Evolutionary conservation across 352 stramenopile species (phyloP).

Genomic region (Pythium aquatile): DNA sequence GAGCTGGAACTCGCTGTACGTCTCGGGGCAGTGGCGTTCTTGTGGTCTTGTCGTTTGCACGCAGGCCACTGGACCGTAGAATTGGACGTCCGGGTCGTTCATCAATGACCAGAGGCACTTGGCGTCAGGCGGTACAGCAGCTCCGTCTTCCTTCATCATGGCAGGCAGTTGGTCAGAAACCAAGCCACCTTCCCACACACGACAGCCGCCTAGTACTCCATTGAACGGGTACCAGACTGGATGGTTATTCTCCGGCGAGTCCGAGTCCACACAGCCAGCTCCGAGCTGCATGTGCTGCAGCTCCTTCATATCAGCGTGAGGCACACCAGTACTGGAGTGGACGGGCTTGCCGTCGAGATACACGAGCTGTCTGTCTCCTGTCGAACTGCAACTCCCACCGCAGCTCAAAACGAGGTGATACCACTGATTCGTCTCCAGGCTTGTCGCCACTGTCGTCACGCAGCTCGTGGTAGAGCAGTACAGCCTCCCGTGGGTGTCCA

Average conservation of each 20-base stretch:
- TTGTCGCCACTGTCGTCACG: not conserved
- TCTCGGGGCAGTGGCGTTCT: not conserved
- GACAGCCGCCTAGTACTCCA: not conserved
- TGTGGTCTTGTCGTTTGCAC: not conserved
- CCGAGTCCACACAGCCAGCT: not conserved
- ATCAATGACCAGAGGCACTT: not conserved
- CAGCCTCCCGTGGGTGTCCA: not conserved
- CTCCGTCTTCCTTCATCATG: not conserved
- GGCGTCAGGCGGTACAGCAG: not conserved
- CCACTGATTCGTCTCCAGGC: conserved; percentile 29
- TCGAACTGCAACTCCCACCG: conserved; percentile 2
- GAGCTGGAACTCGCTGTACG: not conserved
- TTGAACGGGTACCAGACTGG: not conserved
- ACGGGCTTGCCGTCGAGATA: conserved; percentile 27
- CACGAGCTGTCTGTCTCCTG: conserved; percentile 9
- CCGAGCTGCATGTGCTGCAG: conserved; percentile 8
- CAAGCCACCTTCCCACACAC: not conserved
- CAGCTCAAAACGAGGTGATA: conserved; percentile 35
- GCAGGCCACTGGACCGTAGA: not conserved
- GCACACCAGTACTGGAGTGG: not conserved
- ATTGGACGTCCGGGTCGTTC: not conserved
- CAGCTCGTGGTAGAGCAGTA: not conserved
- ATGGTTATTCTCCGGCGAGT: not conserved
- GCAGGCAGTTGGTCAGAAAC: not conserved
- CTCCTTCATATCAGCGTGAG: not conserved